These are phyloP conservation scores for Aureobasidium sp. DNA, from an alignment of 2,329 filamentous ascomycete species.

Conservation along the genomic window DNA sequence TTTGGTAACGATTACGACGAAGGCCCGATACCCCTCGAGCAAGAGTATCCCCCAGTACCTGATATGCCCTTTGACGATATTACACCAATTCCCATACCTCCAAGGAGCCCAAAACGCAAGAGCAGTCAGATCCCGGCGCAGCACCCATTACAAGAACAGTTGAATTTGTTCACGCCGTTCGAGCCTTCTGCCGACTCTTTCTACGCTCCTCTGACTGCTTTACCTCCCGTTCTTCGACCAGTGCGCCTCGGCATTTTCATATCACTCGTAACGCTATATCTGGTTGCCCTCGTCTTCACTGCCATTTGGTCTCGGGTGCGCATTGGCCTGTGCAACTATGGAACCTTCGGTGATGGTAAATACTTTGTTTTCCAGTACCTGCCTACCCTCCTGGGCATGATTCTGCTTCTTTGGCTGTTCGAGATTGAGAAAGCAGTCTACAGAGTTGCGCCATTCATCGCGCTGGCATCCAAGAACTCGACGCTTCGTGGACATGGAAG, in stretches of 20 bases:
- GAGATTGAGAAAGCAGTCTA: constrained; percentile 67
- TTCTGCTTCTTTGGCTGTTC: constrained; percentile 71
- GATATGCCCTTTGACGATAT: constrained; percentile 8
- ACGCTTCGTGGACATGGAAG: constrained; percentile 57
- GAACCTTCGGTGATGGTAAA: constrained; percentile 59
- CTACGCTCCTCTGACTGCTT: constrained; percentile 51
- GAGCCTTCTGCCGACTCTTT: constrained; percentile 23
- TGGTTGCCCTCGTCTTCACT: constrained; percentile 63
- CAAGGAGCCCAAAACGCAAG: constrained; percentile 5
- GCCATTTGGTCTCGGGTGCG: constrained; percentile 60
- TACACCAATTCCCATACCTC: background rate
- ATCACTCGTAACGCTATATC: constrained; percentile 60
- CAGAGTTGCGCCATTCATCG: constrained; percentile 68
- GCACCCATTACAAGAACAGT: constrained; percentile 18
- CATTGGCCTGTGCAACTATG: constrained; percentile 62
- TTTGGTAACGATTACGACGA: background rate
- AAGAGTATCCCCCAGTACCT: background rate
- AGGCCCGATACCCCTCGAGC: background rate
- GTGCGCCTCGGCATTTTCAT: constrained; percentile 56
- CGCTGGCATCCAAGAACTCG: constrained; percentile 61
- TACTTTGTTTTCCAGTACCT: constrained; percentile 86
- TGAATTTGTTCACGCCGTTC: constrained; percentile 27
- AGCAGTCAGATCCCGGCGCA: constrained; percentile 1
- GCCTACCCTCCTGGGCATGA: constrained; percentile 66
- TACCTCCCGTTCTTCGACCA: constrained; percentile 64